Evolutionary conservation across 805 yeast species (phyloP), one percentile per base, ranked within the genome.

Genomic region (Maudiozyma turicensis): DNA sequence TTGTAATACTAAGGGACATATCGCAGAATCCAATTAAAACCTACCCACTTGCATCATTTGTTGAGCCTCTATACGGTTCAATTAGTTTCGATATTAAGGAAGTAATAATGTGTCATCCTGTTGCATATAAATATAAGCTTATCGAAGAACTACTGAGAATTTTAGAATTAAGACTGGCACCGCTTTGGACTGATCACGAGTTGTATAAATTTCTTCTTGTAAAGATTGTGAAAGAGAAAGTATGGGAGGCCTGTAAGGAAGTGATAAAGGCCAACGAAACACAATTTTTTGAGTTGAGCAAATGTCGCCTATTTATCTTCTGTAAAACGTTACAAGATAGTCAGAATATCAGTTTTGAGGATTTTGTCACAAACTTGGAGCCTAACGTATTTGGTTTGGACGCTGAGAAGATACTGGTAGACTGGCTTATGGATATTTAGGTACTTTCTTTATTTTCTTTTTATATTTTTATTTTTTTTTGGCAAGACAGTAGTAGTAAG

Each of bases 101-200:
- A 39, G 50, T 61, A 10, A 48, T 60, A 4, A 39, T 45, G 13
- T 44, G 47, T 6, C 48, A 54, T 44, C 49, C 58, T 1, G 41
- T 48, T 1, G 33, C 50, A 8, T 60, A 49, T 35, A 60, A 57
- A 47, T 56, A 48, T 44, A 51, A 53, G 4, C 42, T 63, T n/a
- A 53, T 61, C 7, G 66, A 63, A 29, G 61, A 57, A 26, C 37
- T 63, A 8, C 42, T 61, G 26, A 56, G 51, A 10, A 40, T 63
- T 5, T 31, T 63, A 14, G 65, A 61, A 44, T 15, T 50, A 5
- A 56, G 53, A 37, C 29, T 63, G 14, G 59, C 58, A 4, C 56
- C 64, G 0, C 47, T 63, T 32, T 63, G 66, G 66, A 51, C 44
- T 42, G 52, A 56, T 31, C 55, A 54, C 20, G 64, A 63, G 39